These are phyloP conservation scores for Dalbergia cultrata DNA, from an alignment of 306 rosid species.

Conservation along the genomic window DNA sequence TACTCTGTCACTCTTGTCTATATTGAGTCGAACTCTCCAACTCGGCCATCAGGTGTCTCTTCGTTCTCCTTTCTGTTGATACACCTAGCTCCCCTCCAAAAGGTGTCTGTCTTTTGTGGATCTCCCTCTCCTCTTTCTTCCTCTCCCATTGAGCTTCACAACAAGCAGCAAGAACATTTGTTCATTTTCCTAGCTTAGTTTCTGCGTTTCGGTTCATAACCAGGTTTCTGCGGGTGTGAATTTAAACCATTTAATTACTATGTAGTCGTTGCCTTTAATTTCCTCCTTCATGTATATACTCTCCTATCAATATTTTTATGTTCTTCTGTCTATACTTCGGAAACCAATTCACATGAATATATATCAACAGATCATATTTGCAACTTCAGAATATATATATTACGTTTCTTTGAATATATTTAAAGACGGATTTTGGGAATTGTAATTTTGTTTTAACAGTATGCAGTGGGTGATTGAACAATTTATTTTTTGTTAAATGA, in stretches of 20 bases:
- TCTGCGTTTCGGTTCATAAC: neutral
- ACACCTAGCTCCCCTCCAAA: conserved; percentile 31
- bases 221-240: conserved; percentile 1
- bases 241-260: conserved; percentile 7
- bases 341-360: neutral
- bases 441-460: neutral
- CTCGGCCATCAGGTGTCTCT: conserved; percentile 51
- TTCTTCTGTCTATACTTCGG: neutral
- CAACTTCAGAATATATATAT: conserved; percentile 2
- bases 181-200: neutral
- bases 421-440: conserved; percentile 22
- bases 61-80: conserved; percentile 20
- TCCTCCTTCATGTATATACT: neutral
- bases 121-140: conserved; percentile 7
- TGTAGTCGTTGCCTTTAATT: neutral
- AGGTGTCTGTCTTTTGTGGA: neutral
- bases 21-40: conserved; percentile 49
- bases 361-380: neutral
- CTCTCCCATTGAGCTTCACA: conserved; percentile 24
- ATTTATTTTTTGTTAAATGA: too few species aligned
- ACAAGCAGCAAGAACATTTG: conserved; percentile 15
- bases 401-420: neutral
- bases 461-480: too few species aligned
- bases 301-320: conserved; percentile 14
- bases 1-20: conserved; percentile 45